Conservation (phyloP, 2,329 filamentous ascomycete genomes). For the Elsinoe fawcettii region DNA sequence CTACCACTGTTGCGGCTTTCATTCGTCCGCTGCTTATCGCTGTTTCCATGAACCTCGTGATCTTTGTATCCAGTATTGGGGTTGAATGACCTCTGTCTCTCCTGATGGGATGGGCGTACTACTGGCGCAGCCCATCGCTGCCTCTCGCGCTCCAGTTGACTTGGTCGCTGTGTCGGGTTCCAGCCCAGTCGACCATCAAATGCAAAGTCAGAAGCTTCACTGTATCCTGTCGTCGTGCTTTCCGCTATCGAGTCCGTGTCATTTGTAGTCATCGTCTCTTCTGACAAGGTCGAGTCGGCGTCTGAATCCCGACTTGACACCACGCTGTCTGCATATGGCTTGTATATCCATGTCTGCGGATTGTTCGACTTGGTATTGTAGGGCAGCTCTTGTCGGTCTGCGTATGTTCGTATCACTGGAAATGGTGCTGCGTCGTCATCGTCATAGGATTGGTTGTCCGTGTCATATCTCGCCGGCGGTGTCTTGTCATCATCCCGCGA, state of each 20-base stretch:
- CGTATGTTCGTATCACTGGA: constrained; percentile 9
- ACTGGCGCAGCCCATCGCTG: constrained; percentile 13
- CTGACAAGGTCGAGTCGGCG: constrained; percentile 4
- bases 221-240: constrained; percentile 14
- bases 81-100: not conserved
- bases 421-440: constrained; percentile 13
- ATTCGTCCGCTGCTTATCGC: not conserved
- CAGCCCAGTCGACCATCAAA: constrained; percentile 18
- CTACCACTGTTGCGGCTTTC: not conserved
- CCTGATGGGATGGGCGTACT: not conserved
- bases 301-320: constrained; percentile 9
- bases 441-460: constrained; percentile 2
- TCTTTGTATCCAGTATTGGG: not conserved
- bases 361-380: not conserved
- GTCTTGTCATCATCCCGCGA: not conserved
- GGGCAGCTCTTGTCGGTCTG: constrained; percentile 5
- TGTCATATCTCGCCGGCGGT: not conserved
- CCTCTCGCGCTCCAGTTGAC: constrained; percentile 11
- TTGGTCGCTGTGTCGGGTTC: constrained; percentile 13
- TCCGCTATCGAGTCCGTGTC: constrained; percentile 14
- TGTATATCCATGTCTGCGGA: constrained; percentile 14
- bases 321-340: constrained; percentile 15
- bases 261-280: constrained; percentile 13
- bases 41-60: not conserved
- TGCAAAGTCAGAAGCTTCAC: constrained; percentile 16